phyloP scores from a whole-genome alignment of 495 filamentous ascomycete species.

The Penicillium chermesinum region DNA sequence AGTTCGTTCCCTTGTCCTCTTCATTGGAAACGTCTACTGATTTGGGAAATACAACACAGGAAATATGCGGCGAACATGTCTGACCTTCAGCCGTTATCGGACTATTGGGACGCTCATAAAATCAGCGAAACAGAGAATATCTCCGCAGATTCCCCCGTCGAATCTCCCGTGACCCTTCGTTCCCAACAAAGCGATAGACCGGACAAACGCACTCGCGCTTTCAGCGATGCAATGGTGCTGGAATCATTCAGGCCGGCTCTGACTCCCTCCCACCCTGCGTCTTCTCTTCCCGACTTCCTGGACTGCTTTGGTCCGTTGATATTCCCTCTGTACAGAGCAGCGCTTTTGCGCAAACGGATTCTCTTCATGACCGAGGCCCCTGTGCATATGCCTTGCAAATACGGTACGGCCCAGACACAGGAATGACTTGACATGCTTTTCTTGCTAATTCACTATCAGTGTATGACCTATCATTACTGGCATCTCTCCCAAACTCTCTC shows the following conservation, averaged over 20 bases:
- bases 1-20: constrained; percentile 37
- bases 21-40: background rate
- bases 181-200: constrained; percentile 38
- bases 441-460: constrained; percentile 48
- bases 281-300: constrained; percentile 69
- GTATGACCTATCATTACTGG: constrained; percentile 87
- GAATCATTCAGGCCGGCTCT: constrained; percentile 65
- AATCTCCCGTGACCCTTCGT: constrained; percentile 52
- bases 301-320: constrained; percentile 84
- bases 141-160: constrained; percentile 40
- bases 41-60: constrained; percentile 10
- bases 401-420: constrained; percentile 64
- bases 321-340: constrained; percentile 86
- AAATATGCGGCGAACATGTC: constrained; percentile 33
- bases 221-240: constrained; percentile 48
- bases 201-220: constrained; percentile 29
- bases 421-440: background rate
- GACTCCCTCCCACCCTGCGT: constrained; percentile 77
- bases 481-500: constrained; percentile 65
- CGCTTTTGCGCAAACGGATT: constrained; percentile 80
- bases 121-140: constrained; percentile 42
- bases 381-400: constrained; percentile 80
- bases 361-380: constrained; percentile 79
- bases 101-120: constrained; percentile 72
- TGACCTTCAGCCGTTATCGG: constrained; percentile 58